Base-by-base conservation (phyloP, 1,139 yeast genomes). In the Nakaseomyces bracarensis region DNA sequence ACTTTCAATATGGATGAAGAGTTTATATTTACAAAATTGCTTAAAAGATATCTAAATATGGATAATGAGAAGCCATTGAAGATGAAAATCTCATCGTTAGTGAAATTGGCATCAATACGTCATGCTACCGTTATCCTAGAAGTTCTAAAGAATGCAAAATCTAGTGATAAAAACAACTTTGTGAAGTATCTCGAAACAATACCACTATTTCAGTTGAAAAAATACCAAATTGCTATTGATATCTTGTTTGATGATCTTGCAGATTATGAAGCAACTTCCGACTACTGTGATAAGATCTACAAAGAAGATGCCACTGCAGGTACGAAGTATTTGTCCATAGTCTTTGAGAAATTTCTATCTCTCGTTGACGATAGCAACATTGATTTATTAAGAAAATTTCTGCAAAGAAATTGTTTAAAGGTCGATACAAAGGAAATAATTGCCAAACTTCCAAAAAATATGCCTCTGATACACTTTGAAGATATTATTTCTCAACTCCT, bases 171-270 rank as follows among this genome's bases (percentile, higher is more conserved):
- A 11, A 46, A 44, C 18, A 41, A 42, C 5, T 53, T 50, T 25
- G 50, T 71, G 4, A 52, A 64, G 20, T 64, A 64, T 13, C 56
- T 83, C 39, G 71, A 77, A 34, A 76, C 85, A 0, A 70, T 75
- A 39, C 73, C 89, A 2, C 69, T 81, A 44, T 71, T 72, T 34
- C 70, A 75, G 47, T 60, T 82, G 36, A 80, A 77, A 1, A 77
- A 76, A 44, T 86, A 85, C 54, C 71, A 71, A 11, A 72, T 76
- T 40, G 80, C 89, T 0, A 66, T 91, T 21, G 75, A 75, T 47
- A 74, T 85, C 1, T 69, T 79, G 36, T 77, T 75, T 43, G 70
- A 72, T 44, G 77, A 79, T 34, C 61, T 86, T 38, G 64, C 73
- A 11, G 82, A 82, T 54, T 70, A 75, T 43, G 65, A 65, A 19